Evolutionary conservation across 2,329 filamentous ascomycete species (phyloP), one percentile per base, ranked within the genome.

Genomic region (Ophiostoma triangulosporum): DNA sequence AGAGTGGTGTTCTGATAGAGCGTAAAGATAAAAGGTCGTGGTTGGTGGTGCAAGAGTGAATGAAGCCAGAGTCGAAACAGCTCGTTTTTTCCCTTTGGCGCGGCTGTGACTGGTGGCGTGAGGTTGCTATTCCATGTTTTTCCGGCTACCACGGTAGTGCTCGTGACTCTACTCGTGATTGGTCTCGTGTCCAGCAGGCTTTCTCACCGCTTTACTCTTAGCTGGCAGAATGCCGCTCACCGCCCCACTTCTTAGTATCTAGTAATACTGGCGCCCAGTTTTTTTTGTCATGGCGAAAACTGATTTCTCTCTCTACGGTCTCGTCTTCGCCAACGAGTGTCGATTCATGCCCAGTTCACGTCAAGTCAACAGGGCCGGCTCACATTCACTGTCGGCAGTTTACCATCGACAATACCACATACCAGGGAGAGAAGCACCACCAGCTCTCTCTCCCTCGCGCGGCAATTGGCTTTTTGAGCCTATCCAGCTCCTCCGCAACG

Each of bases 51-150:
- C 48, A 38, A 33, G 45, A 6, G 49, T n/a, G n/a, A n/a, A 26
- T 31, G n/a, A 50, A 55, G 50, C 50, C 31, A 29, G n/a, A 40
- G 48, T 49, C 35, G 29, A 45, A 51, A 53, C 15, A 46, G 49
- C 36, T 50, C 50, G 48, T 29, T 51, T 54, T 54, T 54, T 56
- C 40, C 51, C 54, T 56, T 56, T 55, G 51, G 54, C 50, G 32
- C 32, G 45, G 51, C 45, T 54, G 17, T 54, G 57, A 54, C 54
- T 57, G 50, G 57, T 59, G 58, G 58, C 57, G 56, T 59, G 58
- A 59, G 55, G 24, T 26, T 8, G n/a, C 36, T 24, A 51, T 53
- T 54, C 54, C 54, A 46, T 57, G 56, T 59, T 59, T 59, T 59
- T 56, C 56, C 57, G 56, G 52, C 31, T 20, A 17, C 2, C 26